Evolutionary conservation across 805 yeast genomes (phyloP).

Genomic region (Candida namnaoensis): DNA sequence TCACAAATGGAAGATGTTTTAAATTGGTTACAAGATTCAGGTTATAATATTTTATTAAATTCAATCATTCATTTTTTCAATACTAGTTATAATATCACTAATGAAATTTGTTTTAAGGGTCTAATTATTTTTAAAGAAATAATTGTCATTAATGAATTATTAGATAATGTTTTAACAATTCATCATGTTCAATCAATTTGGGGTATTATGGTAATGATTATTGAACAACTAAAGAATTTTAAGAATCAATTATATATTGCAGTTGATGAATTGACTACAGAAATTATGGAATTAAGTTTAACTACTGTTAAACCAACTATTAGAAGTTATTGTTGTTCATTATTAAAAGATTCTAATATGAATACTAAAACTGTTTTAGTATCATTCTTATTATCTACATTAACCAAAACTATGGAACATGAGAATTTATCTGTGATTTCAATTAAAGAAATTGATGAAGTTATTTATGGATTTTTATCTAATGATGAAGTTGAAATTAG

Average conservation of each 20-base stretch:
- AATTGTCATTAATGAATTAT: conserved; percentile 9
- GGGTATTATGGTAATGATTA: conserved; percentile 13
- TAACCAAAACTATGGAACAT: conserved; percentile 12
- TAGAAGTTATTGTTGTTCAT: conserved; percentile 6
- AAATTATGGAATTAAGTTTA: conserved; percentile 7
- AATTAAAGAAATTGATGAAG: conserved; percentile 13
- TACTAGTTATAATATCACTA: conserved; percentile 12
- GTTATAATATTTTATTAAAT: conserved; percentile 6
- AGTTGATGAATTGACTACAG: conserved; percentile 17
- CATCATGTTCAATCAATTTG: conserved; percentile 6
- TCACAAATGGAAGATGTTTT: conserved; percentile 5
- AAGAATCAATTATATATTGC: conserved; percentile 15
- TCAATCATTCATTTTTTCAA: conserved; percentile 13
- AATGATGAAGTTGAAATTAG: conserved; percentile 18
- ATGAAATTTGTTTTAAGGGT: conserved; percentile 16
- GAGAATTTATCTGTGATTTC: conserved; percentile 6
- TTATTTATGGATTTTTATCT: conserved; percentile 8
- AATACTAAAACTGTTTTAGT: neutral
- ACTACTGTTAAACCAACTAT: conserved; percentile 3
- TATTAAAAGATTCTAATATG: conserved; percentile 3
- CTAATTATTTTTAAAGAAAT: conserved; percentile 15
- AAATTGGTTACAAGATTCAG: conserved; percentile 12
- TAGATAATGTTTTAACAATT: conserved; percentile 4
- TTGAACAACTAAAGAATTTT: conserved; percentile 14
- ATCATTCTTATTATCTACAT: conserved; percentile 1